Evolutionary conservation across 2,329 filamentous ascomycete genomes (phyloP), one percentile per base, ranked within the genome.

Genomic region (Fusarium proliferatum): DNA sequence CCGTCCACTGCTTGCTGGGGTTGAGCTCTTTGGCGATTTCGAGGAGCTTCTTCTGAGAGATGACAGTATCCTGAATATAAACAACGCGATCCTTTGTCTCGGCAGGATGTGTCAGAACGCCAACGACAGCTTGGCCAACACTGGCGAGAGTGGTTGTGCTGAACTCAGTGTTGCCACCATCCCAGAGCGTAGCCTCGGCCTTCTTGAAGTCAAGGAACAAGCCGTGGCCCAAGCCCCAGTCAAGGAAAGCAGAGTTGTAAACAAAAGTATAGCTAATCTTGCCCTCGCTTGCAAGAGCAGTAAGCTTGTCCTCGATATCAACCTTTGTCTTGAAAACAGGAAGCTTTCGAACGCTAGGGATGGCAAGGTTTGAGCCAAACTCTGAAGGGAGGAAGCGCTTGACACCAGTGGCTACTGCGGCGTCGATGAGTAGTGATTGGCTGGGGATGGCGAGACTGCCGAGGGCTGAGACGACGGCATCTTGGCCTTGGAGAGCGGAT

Each of bases 361-460:
- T 62, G 23, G 59, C 41, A 15, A 81, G 64, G 81, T 85, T 79
- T 48, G 78, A 75, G 39, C 84, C 84, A 55, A 86, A 92, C 67
- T 92, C 90, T 5, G 88, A 88, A 5, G 90, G 89, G 38, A 92
- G 80, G 81, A 91, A 90, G 17, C 89, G 86, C 77, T 89, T 85
- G 1, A 92, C 89, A 9, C 90, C 89, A 7, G 89, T 89, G 8
- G 85, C 85, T 34, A 89, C 82, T 38, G 89, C 86, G 2, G 90
- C 91, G 38, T 91, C 86, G 49, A 92, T 84, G 51, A 92, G 81
- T 16, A 85, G 78, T 13, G 59, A 42, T 60, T 82, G 81, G 11
- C 63, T 64, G 28, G 81, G 81, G 45, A 89, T 80, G 2, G 85
- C 81, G 4, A 83, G 82, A 26, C 78, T 76, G 16, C 70, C 75